phyloP scores from a whole-genome alignment of 1,284 basidiomycete species.

The Trichosporon sp. region DNA sequence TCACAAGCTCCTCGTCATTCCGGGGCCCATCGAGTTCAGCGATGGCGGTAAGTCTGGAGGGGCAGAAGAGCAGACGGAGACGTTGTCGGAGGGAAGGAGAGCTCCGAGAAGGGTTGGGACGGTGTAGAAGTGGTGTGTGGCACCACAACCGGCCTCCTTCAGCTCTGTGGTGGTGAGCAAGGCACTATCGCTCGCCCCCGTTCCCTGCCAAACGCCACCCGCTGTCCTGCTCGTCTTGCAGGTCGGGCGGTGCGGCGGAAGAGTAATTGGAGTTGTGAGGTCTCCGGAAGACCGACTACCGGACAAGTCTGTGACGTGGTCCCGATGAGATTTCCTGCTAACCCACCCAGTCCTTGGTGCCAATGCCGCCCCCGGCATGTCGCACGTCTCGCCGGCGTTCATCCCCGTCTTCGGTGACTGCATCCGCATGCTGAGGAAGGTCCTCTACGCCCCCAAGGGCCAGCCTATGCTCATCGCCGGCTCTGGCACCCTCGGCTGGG shows the following conservation, averaged over 20 bases:
- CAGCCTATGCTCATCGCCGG: constrained; percentile 92
- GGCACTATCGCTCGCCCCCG: not conserved
- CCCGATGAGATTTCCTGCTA: not conserved
- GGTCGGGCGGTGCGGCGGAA: not conserved
- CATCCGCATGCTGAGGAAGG: constrained; percentile 79
- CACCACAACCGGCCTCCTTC: not conserved
- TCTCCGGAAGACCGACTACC: not conserved
- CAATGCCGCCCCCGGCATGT: constrained; percentile 68
- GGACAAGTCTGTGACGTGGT: not conserved
- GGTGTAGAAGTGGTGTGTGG: not conserved
- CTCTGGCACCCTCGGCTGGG: constrained; percentile 93
- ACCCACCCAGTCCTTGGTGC: constrained; percentile 56
- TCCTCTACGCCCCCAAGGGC: constrained; percentile 70
- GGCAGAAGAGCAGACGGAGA: not conserved
- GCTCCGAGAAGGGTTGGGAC: not conserved
- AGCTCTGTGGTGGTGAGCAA: not conserved
- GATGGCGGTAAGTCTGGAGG: constrained; percentile 27
- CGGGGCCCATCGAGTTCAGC: constrained; percentile 56
- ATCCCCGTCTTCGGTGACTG: constrained; percentile 86
- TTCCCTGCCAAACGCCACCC: not conserved
- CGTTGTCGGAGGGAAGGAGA: not conserved
- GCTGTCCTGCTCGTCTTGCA: not conserved
- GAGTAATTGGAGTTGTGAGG: not conserved
- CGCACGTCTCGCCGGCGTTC: constrained; percentile 90
- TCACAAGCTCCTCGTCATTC: constrained; percentile 58